A percentile compares a stretch with the other conserved stretches of the same genome.
These are phyloP conservation scores for Verbascum thapsus DNA, from an alignment of 257 asterid genomes.

Conservation along the genomic window DNA sequence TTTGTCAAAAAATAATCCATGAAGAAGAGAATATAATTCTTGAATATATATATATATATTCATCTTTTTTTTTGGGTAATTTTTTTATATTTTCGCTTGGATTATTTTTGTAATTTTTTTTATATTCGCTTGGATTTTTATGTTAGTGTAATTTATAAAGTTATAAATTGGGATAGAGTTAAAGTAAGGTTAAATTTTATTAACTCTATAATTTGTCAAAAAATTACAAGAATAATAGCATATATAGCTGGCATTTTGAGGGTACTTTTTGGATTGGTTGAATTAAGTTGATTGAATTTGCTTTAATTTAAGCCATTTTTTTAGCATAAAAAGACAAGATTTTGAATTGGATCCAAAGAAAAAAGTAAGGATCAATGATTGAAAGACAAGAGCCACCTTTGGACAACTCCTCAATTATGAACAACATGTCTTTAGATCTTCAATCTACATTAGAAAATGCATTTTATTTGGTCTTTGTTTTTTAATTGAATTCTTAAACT, in stretches of 20 bases:
- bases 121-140: not conserved
- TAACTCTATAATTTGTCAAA: no score
- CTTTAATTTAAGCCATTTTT: constrained; percentile 14
- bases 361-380: constrained; percentile 35
- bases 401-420: not conserved
- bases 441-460: not conserved
- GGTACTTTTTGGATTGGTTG: constrained; percentile 32
- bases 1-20: not conserved
- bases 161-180: no score
- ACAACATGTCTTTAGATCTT: constrained; percentile 4
- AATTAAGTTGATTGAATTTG: constrained; percentile 10
- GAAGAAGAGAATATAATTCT: no score
- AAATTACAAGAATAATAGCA: no score
- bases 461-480: not conserved
- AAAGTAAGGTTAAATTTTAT: no score
- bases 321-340: constrained; percentile 43
- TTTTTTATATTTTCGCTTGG: no score
- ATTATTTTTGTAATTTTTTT: no score
- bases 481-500: not conserved
- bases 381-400: constrained; percentile 28
- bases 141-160: not conserved
- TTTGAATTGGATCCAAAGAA: constrained; percentile 42
- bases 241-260: no score
- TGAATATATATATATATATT: no score
- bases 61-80: no score